Percentiles rank a stretch among this genome's conserved stretches.
phyloP scores from a whole-genome alignment of 352 stramenopile species.

The Phytophthora pisi region DNA sequence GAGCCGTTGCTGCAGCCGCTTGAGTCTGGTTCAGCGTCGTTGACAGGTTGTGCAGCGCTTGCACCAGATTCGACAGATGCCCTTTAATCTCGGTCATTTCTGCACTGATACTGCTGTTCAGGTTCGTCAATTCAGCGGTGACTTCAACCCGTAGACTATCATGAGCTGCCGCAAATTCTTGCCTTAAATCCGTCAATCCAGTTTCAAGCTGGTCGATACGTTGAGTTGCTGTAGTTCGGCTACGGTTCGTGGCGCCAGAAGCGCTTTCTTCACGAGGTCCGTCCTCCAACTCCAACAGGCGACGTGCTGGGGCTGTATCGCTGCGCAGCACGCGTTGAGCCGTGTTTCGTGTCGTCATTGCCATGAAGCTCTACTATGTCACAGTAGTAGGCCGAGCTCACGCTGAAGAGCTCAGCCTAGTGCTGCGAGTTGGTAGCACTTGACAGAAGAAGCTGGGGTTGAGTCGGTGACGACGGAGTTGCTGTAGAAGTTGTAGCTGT shows the following conservation, averaged over 20 bases:
- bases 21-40: not conserved
- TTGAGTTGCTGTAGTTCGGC: no score
- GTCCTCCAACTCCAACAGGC: no score
- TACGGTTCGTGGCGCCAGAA: no score
- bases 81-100: conserved; percentile 6
- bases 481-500: not conserved
- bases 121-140: conserved; percentile 4
- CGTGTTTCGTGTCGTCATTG: no score
- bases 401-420: no score
- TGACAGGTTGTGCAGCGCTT: not conserved
- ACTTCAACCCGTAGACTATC: conserved; percentile 2
- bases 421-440: conserved; percentile 8
- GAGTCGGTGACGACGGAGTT: not conserved
- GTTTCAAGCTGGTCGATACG: no score
- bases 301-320: no score
- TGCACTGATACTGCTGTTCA: not conserved
- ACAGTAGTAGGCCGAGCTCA: conserved; percentile 3
- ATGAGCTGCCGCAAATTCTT: not conserved
- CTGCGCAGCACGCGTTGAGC: no score
- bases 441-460: not conserved
- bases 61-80: conserved; percentile 1
- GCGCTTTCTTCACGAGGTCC: no score
- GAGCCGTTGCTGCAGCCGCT: not conserved
- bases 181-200: no score
- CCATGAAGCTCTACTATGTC: no score